phyloP scores from a whole-genome alignment of 768 basidiomycete genomes.

The Boletus eberwhitei region DNA sequence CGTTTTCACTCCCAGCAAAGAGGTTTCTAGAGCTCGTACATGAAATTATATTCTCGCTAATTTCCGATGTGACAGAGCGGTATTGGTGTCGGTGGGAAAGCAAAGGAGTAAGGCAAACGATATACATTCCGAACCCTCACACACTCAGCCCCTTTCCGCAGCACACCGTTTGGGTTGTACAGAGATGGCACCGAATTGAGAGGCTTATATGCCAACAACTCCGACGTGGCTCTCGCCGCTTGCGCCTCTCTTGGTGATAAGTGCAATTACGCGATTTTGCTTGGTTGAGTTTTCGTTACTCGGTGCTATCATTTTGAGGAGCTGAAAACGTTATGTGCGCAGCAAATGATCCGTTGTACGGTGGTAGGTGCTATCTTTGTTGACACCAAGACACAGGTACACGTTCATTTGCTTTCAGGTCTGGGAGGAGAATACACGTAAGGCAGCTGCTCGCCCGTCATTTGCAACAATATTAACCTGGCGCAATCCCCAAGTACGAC shows the following conservation, averaged over 20 bases:
- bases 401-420: constrained; percentile 37
- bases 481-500: constrained; percentile 48
- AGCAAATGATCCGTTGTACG: constrained; percentile 80
- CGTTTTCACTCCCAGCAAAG: constrained; percentile 69
- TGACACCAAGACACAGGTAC: not conserved
- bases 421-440: constrained; percentile 78
- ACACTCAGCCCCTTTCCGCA: constrained; percentile 26
- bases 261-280: constrained; percentile 73
- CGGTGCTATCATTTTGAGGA: not conserved
- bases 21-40: constrained; percentile 40
- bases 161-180: constrained; percentile 74
- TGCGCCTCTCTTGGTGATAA: constrained; percentile 59
- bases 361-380: constrained; percentile 44
- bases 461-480: not conserved
- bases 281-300: constrained; percentile 45
- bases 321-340: constrained; percentile 4
- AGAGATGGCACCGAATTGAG: constrained; percentile 75
- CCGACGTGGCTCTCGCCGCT: constrained; percentile 64
- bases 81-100: constrained; percentile 61
- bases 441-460: constrained; percentile 24
- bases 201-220: constrained; percentile 67
- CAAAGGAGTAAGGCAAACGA: constrained; percentile 55
- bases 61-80: constrained; percentile 47
- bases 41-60: constrained; percentile 24
- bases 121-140: not conserved